These are phyloP conservation scores for Ophioceras dolichostomum DNA, from an alignment of 2,329 filamentous ascomycete genomes.

Conservation along the genomic window DNA sequence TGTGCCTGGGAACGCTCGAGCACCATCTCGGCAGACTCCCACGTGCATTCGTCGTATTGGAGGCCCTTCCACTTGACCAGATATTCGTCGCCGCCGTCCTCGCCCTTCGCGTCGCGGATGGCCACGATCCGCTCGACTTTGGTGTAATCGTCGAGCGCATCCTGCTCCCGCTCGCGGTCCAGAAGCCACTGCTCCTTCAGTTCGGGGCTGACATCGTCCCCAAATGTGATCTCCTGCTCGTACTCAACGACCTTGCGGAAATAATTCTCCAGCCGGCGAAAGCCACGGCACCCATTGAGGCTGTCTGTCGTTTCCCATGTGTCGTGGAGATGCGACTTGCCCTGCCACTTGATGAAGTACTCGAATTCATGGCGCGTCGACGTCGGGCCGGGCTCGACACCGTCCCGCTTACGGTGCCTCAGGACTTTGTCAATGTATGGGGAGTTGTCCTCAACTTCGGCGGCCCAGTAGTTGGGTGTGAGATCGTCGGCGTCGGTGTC, in stretches of 20 bases:
- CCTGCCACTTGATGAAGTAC: constrained; percentile 93
- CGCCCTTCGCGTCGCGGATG: constrained; percentile 59
- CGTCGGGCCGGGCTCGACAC: constrained; percentile 44
- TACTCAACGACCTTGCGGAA: constrained; percentile 71
- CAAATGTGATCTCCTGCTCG: constrained; percentile 66
- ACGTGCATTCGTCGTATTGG: constrained; percentile 88
- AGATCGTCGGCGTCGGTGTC: constrained; percentile 53
- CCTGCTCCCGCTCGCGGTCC: constrained; percentile 83
- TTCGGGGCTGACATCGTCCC: constrained; percentile 65
- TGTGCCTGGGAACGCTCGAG: constrained; percentile 71
- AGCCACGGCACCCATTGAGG: constrained; percentile 67
- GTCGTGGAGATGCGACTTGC: constrained; percentile 86
- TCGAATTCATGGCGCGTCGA: constrained; percentile 66
- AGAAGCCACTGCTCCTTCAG: constrained; percentile 89
- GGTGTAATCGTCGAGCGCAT: constrained; percentile 80
- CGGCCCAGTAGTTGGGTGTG: constrained; percentile 58
- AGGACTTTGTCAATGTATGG: constrained; percentile 87
- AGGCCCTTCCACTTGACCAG: constrained; percentile 95
- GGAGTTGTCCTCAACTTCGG: constrained; percentile 60
- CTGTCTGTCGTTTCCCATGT: constrained; percentile 80
- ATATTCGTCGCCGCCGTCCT: constrained; percentile 78
- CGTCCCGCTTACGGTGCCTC: constrained; percentile 70
- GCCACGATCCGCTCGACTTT: constrained; percentile 90
- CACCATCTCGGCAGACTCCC: constrained; percentile 62
- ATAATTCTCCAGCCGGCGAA: constrained; percentile 89